phyloP scores from a whole-genome alignment of 2,329 filamentous ascomycete species.

The Fusarium globosum region DNA sequence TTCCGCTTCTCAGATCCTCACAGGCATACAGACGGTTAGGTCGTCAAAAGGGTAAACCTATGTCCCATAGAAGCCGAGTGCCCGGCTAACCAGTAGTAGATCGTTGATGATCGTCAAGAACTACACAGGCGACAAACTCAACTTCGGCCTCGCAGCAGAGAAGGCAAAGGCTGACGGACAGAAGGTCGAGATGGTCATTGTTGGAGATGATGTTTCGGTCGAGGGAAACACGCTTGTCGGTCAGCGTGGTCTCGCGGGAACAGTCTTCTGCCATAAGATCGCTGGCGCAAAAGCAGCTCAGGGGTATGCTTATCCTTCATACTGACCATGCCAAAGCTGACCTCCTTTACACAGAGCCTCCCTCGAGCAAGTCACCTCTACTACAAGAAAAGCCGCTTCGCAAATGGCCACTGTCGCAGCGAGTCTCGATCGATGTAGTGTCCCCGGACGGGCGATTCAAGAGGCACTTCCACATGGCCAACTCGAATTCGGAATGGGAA shows the following conservation, averaged over 20 bases:
- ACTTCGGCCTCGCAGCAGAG: constrained; percentile 46
- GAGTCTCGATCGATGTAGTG: constrained; percentile 41
- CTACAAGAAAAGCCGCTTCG: constrained; percentile 33
- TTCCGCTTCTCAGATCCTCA: constrained; percentile 39
- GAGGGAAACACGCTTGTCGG: constrained; percentile 40
- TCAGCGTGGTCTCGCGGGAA: constrained; percentile 41
- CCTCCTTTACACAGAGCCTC: constrained; percentile 16
- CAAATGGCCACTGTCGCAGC: constrained; percentile 43
- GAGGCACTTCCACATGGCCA: constrained; percentile 33
- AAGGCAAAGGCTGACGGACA: constrained; percentile 44
- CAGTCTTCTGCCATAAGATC: constrained; percentile 42
- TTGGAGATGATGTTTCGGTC: constrained; percentile 42
- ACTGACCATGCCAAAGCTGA: neutral
- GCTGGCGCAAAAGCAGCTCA: constrained; percentile 40
- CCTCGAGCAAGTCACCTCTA: constrained; percentile 32
- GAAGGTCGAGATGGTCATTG: constrained; percentile 40
- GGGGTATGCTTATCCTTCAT: constrained; percentile 15
- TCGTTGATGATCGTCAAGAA: constrained; percentile 44
- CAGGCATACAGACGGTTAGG: constrained; percentile 35
- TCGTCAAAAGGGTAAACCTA: constrained; percentile 31
- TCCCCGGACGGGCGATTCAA: constrained; percentile 36
- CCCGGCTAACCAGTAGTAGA: constrained; percentile 13
- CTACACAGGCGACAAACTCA: constrained; percentile 45
- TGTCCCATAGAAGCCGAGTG: fast-evolving
- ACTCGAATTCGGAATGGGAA: constrained; percentile 44